Conservation (phyloP, 179 eudicot species). For the Camellia oleifera region DNA sequence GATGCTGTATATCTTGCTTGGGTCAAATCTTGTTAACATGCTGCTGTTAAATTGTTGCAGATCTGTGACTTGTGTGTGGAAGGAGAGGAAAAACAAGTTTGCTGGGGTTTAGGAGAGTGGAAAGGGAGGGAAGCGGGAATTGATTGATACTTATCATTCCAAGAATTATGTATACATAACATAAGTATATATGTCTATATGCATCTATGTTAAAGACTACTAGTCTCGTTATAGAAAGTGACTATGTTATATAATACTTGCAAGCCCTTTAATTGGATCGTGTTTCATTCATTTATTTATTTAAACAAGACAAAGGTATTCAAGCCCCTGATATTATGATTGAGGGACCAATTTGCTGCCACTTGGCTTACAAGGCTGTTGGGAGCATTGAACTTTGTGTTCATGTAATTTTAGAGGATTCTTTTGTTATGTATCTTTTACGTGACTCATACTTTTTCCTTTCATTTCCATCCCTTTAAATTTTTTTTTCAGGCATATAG, state of each 20-base stretch:
- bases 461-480: too few relatives aligned
- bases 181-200: not conserved
- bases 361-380: not conserved
- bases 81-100: not conserved
- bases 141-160: not conserved
- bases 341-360: too few relatives aligned
- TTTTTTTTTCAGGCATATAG: slow-evolving; percentile 48
- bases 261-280: too few relatives aligned
- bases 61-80: not conserved
- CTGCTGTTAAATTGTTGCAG: not conserved
- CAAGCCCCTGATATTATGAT: too few relatives aligned
- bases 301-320: too few relatives aligned
- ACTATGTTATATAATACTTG: too few relatives aligned
- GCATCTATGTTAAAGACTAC: too few relatives aligned
- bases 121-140: not conserved
- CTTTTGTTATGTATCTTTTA: not conserved
- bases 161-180: not conserved
- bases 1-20: not conserved
- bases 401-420: not conserved
- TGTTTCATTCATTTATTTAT: too few relatives aligned
- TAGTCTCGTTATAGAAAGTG: too few relatives aligned
- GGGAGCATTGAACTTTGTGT: not conserved
- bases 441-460: not conserved
- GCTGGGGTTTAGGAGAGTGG: not conserved
- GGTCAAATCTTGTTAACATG: not conserved